Conservation (phyloP, 129 eudicot species). For the Rutidosis leptorrhynchoides region DNA sequence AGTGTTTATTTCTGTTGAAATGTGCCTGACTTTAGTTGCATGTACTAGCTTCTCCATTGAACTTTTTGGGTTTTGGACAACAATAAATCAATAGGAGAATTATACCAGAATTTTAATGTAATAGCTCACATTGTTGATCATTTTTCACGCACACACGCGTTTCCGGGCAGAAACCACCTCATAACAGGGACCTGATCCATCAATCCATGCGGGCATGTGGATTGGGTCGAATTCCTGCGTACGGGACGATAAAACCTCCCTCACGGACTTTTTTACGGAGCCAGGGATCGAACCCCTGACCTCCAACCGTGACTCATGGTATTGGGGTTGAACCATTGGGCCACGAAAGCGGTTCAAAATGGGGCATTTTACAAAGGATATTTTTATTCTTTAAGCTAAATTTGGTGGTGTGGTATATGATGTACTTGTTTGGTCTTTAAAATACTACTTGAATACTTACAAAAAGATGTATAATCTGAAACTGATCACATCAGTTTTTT, state of each 20-base stretch:
- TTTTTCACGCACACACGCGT: too few relatives aligned
- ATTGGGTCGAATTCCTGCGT: too few relatives aligned
- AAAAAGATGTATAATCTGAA: not conserved
- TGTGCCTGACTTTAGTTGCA: slow-evolving; percentile 12
- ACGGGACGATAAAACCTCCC: too few relatives aligned
- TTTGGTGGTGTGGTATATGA: not conserved
- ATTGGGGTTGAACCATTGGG: too few relatives aligned
- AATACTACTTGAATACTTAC: slow-evolving; percentile 2
- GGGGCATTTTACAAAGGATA: not conserved
- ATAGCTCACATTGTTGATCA: too few relatives aligned
- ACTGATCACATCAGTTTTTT: not conserved
- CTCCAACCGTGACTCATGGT: too few relatives aligned
- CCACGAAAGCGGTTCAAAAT: too few relatives aligned
- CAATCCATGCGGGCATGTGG: too few relatives aligned
- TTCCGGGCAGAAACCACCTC: too few relatives aligned
- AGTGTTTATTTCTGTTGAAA: slow-evolving; percentile 16
- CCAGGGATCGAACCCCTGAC: too few relatives aligned
- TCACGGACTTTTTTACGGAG: too few relatives aligned
- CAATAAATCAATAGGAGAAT: slow-evolving; percentile 1
- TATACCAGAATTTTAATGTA: not conserved
- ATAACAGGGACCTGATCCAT: too few relatives aligned
- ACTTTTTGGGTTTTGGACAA: slow-evolving; percentile 12
- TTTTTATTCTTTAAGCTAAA: not conserved
- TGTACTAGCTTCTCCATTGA: slow-evolving; percentile 12
- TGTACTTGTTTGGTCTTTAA: slow-evolving; percentile 1